Conservation (phyloP, 2,329 filamentous ascomycete species). For the Lasiodiplodia citricola region DNA sequence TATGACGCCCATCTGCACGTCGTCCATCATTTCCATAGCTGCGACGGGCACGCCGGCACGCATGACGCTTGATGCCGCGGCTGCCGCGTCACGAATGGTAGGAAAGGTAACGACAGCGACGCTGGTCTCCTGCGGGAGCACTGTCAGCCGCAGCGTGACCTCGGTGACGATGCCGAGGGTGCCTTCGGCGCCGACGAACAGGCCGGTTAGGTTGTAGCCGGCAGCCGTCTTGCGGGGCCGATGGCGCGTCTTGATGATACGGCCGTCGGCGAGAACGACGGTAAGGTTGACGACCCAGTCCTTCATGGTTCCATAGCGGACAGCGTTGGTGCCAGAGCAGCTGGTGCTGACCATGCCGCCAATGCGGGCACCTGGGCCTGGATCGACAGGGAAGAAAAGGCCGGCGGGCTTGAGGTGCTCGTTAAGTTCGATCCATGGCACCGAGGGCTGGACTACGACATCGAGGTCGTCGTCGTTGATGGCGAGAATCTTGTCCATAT, state of each 20-base stretch:
- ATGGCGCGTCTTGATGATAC: constrained; percentile 76
- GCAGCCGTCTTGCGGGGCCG: constrained; percentile 78
- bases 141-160: constrained; percentile 78
- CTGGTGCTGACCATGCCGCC: constrained; percentile 85
- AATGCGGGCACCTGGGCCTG: constrained; percentile 75
- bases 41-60: constrained; percentile 74
- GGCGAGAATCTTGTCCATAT: constrained; percentile 81
- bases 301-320: constrained; percentile 84
- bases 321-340: constrained; percentile 75
- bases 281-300: constrained; percentile 87
- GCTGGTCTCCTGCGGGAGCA: constrained; percentile 75
- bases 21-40: constrained; percentile 86
- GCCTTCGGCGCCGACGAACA: constrained; percentile 83
- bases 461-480: constrained; percentile 91
- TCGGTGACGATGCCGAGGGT: constrained; percentile 83
- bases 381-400: constrained; percentile 90
- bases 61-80: constrained; percentile 75
- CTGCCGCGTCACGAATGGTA: constrained; percentile 74
- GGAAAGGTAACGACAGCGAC: constrained; percentile 83
- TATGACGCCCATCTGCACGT: constrained; percentile 84
- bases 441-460: constrained; percentile 85
- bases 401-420: constrained; percentile 73
- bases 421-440: constrained; percentile 92
- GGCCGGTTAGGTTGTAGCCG: constrained; percentile 79
- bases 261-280: constrained; percentile 79